These are phyloP conservation scores for Paecilomyces fulvus DNA, from an alignment of 2,329 filamentous ascomycete genomes.

Conservation along the genomic window DNA sequence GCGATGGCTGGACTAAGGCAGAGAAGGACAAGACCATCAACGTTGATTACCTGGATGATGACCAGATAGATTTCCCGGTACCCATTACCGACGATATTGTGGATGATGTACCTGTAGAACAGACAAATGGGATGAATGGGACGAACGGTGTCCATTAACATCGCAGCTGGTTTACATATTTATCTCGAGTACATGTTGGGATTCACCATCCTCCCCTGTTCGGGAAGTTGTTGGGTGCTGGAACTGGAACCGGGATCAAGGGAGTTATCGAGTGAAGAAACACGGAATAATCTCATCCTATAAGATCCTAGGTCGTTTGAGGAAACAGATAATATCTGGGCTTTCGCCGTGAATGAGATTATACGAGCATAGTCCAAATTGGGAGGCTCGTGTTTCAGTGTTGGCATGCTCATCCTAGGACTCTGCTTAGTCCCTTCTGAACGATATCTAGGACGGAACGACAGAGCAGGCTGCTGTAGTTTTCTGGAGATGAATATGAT, in stretches of 20 bases:
- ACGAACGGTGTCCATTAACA: neutral
- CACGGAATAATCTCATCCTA: neutral
- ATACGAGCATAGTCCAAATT: neutral
- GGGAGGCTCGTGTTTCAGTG: too few relatives aligned
- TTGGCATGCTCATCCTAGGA: too few relatives aligned
- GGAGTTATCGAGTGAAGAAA: too few relatives aligned
- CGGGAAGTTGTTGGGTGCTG: too few relatives aligned
- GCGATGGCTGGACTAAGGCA: slow-evolving; percentile 27
- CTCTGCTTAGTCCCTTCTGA: too few relatives aligned
- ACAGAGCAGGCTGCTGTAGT: too few relatives aligned
- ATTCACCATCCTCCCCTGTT: neutral
- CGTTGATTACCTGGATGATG: slow-evolving; percentile 28
- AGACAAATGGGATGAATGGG: neutral
- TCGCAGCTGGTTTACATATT: neutral
- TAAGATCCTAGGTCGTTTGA: neutral
- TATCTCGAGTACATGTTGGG: too few relatives aligned
- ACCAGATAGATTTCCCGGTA: slow-evolving; percentile 25
- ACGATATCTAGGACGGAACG: too few relatives aligned
- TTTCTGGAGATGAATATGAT: too few relatives aligned
- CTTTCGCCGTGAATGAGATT: neutral
- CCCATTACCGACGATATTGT: slow-evolving; percentile 2
- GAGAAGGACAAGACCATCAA: slow-evolving; percentile 22
- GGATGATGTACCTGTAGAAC: neutral
- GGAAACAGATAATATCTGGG: neutral
- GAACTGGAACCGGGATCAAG: too few relatives aligned